A percentile compares a stretch with the other conserved stretches of the same genome.
Evolutionary conservation across 441 rosid genomes (phyloP).

Genomic region (Gossypium davidsonii): DNA sequence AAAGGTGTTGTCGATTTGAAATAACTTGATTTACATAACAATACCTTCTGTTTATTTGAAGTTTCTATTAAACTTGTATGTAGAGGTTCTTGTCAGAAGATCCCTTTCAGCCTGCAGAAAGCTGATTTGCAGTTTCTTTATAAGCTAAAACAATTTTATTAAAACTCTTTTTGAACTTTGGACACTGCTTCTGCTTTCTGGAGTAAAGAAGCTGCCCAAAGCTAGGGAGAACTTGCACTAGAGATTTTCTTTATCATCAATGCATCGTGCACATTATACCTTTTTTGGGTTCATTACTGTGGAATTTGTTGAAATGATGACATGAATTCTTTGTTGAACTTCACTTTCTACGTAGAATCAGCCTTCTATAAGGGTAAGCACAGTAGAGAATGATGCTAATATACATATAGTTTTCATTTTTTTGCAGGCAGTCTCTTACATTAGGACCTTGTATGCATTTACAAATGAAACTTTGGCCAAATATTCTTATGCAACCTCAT

Average conservation of each 20-base stretch:
- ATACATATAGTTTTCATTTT: conserved; percentile 7
- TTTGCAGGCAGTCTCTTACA: conserved; percentile 81
- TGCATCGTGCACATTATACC: background rate
- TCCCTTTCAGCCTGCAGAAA: background rate
- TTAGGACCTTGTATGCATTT: conserved; percentile 90
- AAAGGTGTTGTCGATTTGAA: background rate
- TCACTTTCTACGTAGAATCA: background rate
- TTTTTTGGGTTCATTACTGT: background rate
- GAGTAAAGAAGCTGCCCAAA: background rate
- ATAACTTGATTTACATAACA: background rate
- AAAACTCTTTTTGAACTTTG: background rate
- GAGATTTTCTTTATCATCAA: background rate
- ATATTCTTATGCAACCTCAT: conserved; percentile 94
- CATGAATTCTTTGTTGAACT: background rate
- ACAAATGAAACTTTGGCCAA: conserved; percentile 98
- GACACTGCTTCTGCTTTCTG: conserved; percentile 2
- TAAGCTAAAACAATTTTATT: background rate
- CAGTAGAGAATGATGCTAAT: conserved; percentile 10
- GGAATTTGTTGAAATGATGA: background rate
- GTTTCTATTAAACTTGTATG: background rate
- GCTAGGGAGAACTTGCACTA: background rate
- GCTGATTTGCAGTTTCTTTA: background rate
- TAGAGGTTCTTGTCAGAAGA: background rate
- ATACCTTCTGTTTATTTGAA: background rate
- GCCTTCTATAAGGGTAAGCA: background rate